These are phyloP conservation scores for Rhinocladiella mackenziei DNA, from an alignment of 2,329 filamentous ascomycete species.

Conservation along the genomic window DNA sequence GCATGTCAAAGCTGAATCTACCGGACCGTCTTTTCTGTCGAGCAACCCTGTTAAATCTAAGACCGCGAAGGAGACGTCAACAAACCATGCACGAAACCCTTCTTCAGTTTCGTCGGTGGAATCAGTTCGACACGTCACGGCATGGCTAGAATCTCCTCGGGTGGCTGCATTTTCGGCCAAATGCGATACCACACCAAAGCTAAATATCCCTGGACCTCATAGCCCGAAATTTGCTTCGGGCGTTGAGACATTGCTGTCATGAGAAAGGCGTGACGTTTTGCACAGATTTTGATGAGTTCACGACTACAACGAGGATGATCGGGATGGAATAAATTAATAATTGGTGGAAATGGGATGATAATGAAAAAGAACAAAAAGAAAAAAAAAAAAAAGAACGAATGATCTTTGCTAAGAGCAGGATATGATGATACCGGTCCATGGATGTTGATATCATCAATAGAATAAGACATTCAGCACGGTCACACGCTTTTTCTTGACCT, in stretches of 20 bases:
- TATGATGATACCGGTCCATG: no score
- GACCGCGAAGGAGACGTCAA: neutral
- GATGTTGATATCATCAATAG: no score
- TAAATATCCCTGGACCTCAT: slow-evolving; percentile 2
- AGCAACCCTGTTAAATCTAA: neutral
- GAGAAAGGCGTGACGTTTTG: neutral
- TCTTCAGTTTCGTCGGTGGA: slow-evolving; percentile 8
- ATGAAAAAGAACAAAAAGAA: no score
- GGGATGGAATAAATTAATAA: neutral
- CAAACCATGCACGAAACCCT: slow-evolving; percentile 1
- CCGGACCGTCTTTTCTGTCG: neutral
- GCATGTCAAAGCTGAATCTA: slow-evolving; percentile 1
- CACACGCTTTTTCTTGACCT: no score
- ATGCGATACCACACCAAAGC: slow-evolving; percentile 1
- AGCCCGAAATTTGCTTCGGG: slow-evolving; percentile 5
- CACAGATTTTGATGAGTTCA: neutral
- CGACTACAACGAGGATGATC: neutral
- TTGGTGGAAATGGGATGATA: no score
- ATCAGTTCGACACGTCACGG: slow-evolving; percentile 9
- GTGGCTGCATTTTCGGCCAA: slow-evolving; percentile 9
- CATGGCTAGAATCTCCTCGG: slow-evolving; percentile 4
- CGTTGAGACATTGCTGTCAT: slow-evolving; percentile 6
- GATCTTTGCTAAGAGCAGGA: no score
- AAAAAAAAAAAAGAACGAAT: no score
- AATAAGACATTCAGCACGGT: no score